Percentiles rank a stretch among this genome's conserved stretches.
These are phyloP conservation scores for Coemansia sp. DNA, from an alignment of 192 early-diverging fungal species.

Conservation along the genomic window DNA sequence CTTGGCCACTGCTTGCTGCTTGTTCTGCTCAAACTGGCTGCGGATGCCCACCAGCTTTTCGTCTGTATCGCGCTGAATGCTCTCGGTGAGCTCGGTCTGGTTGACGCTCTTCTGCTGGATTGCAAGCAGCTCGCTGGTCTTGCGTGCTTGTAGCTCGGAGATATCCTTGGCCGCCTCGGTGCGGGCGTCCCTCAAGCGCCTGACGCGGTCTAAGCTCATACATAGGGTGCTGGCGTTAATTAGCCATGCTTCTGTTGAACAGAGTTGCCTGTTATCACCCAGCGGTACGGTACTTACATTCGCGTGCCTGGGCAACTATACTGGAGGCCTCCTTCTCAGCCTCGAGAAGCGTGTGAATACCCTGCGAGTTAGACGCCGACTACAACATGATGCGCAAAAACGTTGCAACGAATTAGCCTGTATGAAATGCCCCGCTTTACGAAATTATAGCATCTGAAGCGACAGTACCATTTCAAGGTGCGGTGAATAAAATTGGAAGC, in stretches of 20 bases:
- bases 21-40: conserved; percentile 45
- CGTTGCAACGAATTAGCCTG: neutral
- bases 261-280: conserved; percentile 30
- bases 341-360: conserved; percentile 94
- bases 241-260: neutral
- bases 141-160: conserved; percentile 77
- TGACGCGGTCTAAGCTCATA: conserved; percentile 65
- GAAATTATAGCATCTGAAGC: neutral
- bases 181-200: conserved; percentile 94
- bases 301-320: conserved; percentile 87
- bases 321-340: conserved; percentile 95
- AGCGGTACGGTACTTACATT: conserved; percentile 52
- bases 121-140: conserved; percentile 65
- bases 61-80: conserved; percentile 37
- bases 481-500: neutral
- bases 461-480: conserved; percentile 12
- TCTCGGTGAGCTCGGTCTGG: conserved; percentile 33
- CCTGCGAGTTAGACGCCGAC: conserved; percentile 73
- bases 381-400: conserved; percentile 12
- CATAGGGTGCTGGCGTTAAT: neutral
- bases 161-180: conserved; percentile 92
- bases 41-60: conserved; percentile 29
- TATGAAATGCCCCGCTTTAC: neutral
- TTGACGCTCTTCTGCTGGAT: conserved; percentile 43
- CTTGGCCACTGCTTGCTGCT: conserved; percentile 29